Percentiles rank a stretch among this genome's conserved stretches.
These are phyloP conservation scores for Cercospora sp. DNA, from an alignment of 2,329 filamentous ascomycete genomes.

Conservation along the genomic window DNA sequence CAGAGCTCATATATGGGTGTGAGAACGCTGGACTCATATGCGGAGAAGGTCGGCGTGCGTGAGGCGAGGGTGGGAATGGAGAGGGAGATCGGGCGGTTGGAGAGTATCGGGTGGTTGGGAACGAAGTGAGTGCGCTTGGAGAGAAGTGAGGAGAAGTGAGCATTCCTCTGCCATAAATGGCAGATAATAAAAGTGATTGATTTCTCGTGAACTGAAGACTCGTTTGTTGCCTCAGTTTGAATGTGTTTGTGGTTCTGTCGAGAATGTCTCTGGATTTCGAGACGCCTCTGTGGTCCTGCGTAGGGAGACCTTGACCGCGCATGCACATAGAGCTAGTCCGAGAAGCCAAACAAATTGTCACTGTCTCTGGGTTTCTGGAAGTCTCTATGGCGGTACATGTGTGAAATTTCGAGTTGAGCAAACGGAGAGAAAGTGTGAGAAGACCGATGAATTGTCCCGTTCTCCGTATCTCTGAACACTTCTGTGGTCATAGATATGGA, in stretches of 20 bases:
- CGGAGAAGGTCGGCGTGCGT: not conserved
- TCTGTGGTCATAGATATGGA: not conserved
- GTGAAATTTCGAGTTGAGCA: not conserved
- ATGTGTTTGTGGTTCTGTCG: not conserved
- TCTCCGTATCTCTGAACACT: not conserved
- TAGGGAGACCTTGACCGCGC: not conserved
- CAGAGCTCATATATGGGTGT: not conserved
- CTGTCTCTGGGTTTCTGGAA: not conserved
- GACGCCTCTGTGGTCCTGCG: not conserved
- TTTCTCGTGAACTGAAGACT: not conserved
- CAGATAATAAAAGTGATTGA: not conserved
- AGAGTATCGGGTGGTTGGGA: not conserved
- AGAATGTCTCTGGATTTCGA: not conserved
- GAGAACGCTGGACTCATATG: not conserved
- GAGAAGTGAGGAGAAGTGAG: not conserved
- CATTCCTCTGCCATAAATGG: not conserved
- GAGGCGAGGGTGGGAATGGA: not conserved
- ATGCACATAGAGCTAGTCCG: not conserved
- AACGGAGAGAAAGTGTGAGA: not conserved
- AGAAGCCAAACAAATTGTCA: no score
- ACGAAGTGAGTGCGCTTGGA: not conserved
- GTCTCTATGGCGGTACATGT: not conserved
- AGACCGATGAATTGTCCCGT: not conserved
- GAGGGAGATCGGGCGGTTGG: not conserved
- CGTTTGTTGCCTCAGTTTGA: not conserved